A percentile compares a stretch with the other conserved stretches of the same genome.
Evolutionary conservation across 306 rosid species (phyloP).

Genomic region (Myrica gale): DNA sequence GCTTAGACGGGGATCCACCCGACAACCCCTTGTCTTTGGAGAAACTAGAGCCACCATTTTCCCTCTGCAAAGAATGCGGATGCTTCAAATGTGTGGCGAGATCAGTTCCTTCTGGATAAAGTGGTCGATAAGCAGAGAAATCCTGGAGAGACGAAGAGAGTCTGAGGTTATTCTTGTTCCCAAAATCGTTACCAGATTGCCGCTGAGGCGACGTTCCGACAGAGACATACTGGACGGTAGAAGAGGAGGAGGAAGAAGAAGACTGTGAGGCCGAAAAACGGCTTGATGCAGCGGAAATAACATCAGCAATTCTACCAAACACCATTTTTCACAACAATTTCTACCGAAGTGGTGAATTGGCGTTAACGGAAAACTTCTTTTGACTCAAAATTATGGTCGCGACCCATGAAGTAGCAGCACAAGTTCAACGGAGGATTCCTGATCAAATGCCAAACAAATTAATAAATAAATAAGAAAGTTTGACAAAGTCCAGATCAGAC

Average conservation of each 20-base stretch:
- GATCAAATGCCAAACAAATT: neutral
- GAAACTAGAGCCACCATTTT: constrained; percentile 45
- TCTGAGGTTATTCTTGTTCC: constrained; percentile 44
- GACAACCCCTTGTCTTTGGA: constrained; percentile 59
- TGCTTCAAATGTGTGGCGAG: constrained; percentile 29
- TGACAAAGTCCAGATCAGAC: neutral
- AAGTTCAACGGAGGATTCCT: neutral
- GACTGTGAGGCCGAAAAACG: constrained; percentile 39
- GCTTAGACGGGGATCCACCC: constrained; percentile 35
- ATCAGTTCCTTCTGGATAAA: constrained; percentile 27
- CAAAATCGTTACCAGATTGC: constrained; percentile 28
- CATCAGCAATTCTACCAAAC: constrained; percentile 50
- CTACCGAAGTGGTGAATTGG: neutral
- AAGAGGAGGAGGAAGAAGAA: constrained; percentile 12
- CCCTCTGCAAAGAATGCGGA: constrained; percentile 44
- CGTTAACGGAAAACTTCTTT: neutral
- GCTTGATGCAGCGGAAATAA: constrained; percentile 36
- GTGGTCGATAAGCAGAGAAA: constrained; percentile 53
- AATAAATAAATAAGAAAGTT: neutral
- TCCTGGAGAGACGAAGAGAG: constrained; percentile 85
- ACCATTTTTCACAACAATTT: constrained; percentile 33
- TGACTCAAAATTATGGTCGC: neutral
- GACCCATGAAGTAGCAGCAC: neutral
- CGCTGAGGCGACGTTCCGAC: constrained; percentile 16
- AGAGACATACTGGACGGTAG: neutral